Percentiles rank a stretch among this genome's conserved stretches.
Conservation (phyloP, 805 yeast genomes). For the Zygosaccharomyces lentus region DNA sequence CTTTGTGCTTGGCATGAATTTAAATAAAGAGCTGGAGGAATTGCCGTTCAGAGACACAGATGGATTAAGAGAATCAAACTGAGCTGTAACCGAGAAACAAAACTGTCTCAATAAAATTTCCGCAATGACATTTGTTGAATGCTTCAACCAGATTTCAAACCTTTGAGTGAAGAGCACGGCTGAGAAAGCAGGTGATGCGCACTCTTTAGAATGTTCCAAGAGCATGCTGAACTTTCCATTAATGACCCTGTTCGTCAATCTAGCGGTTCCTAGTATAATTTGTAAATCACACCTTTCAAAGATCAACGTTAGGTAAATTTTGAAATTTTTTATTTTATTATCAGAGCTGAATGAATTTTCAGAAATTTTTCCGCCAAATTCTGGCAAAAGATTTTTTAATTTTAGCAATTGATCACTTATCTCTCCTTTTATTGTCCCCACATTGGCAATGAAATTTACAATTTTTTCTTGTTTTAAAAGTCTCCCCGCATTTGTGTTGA, state of each 20-base stretch:
- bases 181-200: constrained; percentile 23
- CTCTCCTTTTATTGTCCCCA: constrained; percentile 27
- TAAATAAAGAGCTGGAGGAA: constrained; percentile 22
- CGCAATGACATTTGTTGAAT: constrained; percentile 15
- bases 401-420: constrained; percentile 22
- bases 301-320: constrained; percentile 18
- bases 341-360: background rate
- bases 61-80: constrained; percentile 15
- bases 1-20: constrained; percentile 22
- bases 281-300: constrained; percentile 24
- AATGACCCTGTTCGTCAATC: constrained; percentile 13
- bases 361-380: background rate
- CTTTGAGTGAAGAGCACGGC: constrained; percentile 21
- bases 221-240: constrained; percentile 21
- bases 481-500: constrained; percentile 8
- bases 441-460: constrained; percentile 21
- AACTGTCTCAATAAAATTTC: constrained; percentile 23
- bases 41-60: constrained; percentile 17
- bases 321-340: constrained; percentile 12
- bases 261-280: constrained; percentile 17
- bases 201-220: constrained; percentile 22
- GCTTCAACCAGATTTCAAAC: constrained; percentile 21
- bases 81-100: constrained; percentile 19
- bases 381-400: constrained; percentile 11
- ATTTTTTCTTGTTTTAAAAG: constrained; percentile 16